These are phyloP conservation scores for Arthrobotrys musiformis DNA, from an alignment of 2,329 filamentous ascomycete genomes.

Conservation along the genomic window DNA sequence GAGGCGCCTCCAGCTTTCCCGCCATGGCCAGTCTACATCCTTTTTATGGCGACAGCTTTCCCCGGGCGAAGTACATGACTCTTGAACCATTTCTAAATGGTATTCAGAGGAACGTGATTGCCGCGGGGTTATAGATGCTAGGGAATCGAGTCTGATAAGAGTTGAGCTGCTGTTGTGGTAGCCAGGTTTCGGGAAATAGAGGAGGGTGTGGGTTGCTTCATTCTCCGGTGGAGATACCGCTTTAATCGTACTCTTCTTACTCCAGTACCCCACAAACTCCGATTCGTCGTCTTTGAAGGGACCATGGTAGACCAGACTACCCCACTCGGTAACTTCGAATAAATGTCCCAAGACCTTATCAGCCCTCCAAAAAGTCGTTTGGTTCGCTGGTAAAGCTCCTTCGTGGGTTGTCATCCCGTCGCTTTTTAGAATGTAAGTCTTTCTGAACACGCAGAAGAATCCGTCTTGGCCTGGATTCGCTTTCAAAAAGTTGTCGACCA, in stretches of 20 bases:
- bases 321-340: conserved; percentile 31
- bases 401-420: conserved; percentile 17
- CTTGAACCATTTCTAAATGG: too few species aligned
- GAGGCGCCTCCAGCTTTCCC: background rate
- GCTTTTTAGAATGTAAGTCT: conserved; percentile 13
- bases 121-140: background rate
- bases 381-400: background rate
- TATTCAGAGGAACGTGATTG: too few species aligned
- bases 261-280: conserved; percentile 16
- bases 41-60: too few species aligned
- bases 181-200: background rate
- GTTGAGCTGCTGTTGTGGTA: background rate
- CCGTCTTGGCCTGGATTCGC: conserved; percentile 15
- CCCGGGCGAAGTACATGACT: too few species aligned
- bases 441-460: conserved; percentile 30
- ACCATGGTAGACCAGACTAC: conserved; percentile 22
- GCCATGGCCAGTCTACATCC: too few species aligned
- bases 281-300: conserved; percentile 17
- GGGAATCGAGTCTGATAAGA: background rate
- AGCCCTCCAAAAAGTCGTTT: background rate
- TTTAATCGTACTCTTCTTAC: background rate
- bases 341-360: conserved; percentile 14
- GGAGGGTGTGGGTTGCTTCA: background rate
- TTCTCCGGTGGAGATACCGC: background rate
- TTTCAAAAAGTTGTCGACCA: conserved; percentile 26